phyloP scores from a whole-genome alignment of 176 grass and related monocot species.

The Hordeum marinum region DNA sequence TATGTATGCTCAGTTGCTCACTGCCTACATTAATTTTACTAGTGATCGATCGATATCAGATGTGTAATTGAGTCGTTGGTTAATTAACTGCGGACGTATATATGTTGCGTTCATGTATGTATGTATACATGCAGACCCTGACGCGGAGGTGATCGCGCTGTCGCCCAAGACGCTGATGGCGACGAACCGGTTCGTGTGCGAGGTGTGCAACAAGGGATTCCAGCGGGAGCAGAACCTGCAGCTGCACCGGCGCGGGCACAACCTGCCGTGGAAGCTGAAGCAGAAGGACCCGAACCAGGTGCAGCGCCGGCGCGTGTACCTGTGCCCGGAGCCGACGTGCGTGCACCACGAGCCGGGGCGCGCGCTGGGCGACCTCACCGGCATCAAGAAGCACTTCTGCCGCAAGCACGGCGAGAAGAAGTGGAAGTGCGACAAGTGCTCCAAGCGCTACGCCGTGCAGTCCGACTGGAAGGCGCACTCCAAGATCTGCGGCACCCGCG shows the following conservation, averaged over 20 bases:
- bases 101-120: too few relatives aligned
- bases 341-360: constrained; percentile 88
- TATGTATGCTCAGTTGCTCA: too few relatives aligned
- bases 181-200: constrained; percentile 95
- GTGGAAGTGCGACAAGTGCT: constrained; percentile 99
- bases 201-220: constrained; percentile 99
- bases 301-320: constrained; percentile 74
- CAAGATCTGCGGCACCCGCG: constrained; percentile 94
- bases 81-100: too few relatives aligned
- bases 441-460: constrained; percentile 94
- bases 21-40: background rate
- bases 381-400: constrained; percentile 99
- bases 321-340: constrained; percentile 94
- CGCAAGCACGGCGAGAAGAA: constrained; percentile 99
- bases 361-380: constrained; percentile 89
- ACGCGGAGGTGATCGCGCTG: constrained; percentile 92
- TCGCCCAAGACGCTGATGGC: constrained; percentile 87
- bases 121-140: constrained; percentile 48
- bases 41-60: background rate
- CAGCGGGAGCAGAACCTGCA: constrained; percentile 97
- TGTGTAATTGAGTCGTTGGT: background rate
- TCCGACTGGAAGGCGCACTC: constrained; percentile 98
- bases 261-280: constrained; percentile 96
- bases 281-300: constrained; percentile 67
- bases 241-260: constrained; percentile 96